Percentiles rank a stretch among this genome's conserved stretches.
Evolutionary conservation across 768 basidiomycete species (phyloP).

Genomic region (Holtermannia corniformis): DNA sequence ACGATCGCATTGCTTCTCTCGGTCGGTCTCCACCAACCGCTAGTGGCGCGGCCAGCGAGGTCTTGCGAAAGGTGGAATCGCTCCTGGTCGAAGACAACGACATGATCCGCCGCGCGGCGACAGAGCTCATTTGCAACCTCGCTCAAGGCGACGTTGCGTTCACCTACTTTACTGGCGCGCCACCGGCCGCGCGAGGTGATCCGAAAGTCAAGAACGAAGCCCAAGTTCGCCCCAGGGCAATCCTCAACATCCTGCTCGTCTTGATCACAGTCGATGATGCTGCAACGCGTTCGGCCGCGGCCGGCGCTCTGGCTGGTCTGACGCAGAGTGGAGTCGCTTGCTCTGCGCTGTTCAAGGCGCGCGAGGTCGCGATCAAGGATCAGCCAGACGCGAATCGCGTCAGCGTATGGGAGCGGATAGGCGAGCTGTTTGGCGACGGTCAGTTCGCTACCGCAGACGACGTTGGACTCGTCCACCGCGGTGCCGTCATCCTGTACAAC

Average conservation of each 20-base stretch:
- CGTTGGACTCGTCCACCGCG: conserved; percentile 65
- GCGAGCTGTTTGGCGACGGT: conserved; percentile 41
- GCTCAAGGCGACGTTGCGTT: conserved; percentile 67
- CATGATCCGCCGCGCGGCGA: conserved; percentile 74
- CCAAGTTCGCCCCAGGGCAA: conserved; percentile 32
- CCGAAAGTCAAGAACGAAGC: not conserved
- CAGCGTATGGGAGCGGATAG: not conserved
- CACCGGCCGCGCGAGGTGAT: not conserved
- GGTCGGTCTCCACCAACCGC: not conserved
- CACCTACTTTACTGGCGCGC: conserved; percentile 51
- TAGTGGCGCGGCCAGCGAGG: conserved; percentile 6
- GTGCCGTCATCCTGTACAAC: conserved; percentile 63
- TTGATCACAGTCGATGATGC: conserved; percentile 78
- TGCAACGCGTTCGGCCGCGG: conserved; percentile 76
- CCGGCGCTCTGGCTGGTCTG: conserved; percentile 77
- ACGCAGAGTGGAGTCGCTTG: conserved; percentile 58
- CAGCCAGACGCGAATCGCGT: not conserved
- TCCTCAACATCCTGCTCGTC: conserved; percentile 67
- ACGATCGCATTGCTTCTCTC: conserved; percentile 41
- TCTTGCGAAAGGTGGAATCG: conserved; percentile 42
- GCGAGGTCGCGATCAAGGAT: conserved; percentile 25
- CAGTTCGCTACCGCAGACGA: too few relatives aligned
- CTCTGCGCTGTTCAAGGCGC: conserved; percentile 53
- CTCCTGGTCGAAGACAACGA: conserved; percentile 57
- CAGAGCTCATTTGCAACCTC: conserved; percentile 87